Percentiles rank a stretch among this genome's conserved stretches.
Conservation (phyloP, 257 asterid genomes). For the Echium plantagineum region DNA sequence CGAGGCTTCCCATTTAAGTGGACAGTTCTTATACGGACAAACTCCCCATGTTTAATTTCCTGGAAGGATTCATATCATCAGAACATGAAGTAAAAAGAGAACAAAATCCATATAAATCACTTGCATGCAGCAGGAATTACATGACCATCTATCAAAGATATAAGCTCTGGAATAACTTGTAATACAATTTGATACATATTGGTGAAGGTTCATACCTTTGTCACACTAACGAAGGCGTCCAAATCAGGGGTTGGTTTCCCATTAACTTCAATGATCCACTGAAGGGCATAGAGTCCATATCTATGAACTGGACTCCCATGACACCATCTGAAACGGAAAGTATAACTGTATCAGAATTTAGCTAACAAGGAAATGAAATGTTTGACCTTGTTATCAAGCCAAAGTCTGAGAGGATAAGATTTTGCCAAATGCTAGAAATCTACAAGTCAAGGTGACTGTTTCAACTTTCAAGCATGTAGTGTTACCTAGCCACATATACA, state of each 20-base stretch:
- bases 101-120: background rate
- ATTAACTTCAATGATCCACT: constrained; percentile 92
- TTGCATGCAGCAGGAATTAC: background rate
- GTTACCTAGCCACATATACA: constrained; percentile 88
- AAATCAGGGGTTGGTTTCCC: constrained; percentile 85
- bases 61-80: constrained; percentile 9
- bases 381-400: background rate
- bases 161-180: too few species aligned
- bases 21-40: constrained; percentile 71
- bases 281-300: constrained; percentile 90
- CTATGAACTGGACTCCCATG: constrained; percentile 96
- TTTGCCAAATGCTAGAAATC: background rate
- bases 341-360: background rate
- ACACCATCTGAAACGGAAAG: constrained; percentile 66
- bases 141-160: background rate
- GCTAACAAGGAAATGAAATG: background rate
- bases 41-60: constrained; percentile 83
- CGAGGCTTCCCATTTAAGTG: constrained; percentile 95
- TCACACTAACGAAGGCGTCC: constrained; percentile 74
- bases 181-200: too few species aligned
- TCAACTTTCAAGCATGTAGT: background rate
- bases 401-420: background rate
- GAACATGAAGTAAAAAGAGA: background rate
- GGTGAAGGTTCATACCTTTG: constrained; percentile 44
- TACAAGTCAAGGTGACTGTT: background rate